Percentiles rank a stretch among this genome's conserved stretches.
These are phyloP conservation scores for Plasmodium reichenowi DNA, from an alignment of 169 alveolate genomes.

Conservation along the genomic window DNA sequence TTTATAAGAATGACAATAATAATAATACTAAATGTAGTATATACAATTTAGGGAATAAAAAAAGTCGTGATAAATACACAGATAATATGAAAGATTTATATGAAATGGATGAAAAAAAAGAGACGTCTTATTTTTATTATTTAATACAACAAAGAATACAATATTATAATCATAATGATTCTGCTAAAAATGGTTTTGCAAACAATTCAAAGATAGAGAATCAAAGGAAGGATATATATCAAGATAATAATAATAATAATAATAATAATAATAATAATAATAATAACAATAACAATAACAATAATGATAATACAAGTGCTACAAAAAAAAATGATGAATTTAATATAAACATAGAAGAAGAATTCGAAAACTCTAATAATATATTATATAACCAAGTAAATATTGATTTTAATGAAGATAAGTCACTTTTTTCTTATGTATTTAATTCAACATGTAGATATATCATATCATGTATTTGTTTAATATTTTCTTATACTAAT, in stretches of 20 bases:
- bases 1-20: neutral
- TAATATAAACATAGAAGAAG: neutral
- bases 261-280: neutral
- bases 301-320: neutral
- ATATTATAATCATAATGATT: constrained; percentile 1
- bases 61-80: no score
- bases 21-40: neutral
- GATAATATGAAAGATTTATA: no score
- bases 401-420: constrained; percentile 7
- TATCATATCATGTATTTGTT: constrained; percentile 64
- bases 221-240: neutral
- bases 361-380: neutral
- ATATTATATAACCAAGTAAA: neutral
- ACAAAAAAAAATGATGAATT: neutral
- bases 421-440: constrained; percentile 32
- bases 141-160: constrained; percentile 28
- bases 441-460: constrained; percentile 74
- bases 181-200: neutral
- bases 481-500: constrained; percentile 69
- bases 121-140: constrained; percentile 5
- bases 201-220: neutral
- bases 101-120: no score
- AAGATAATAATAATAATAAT: neutral
- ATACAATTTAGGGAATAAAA: neutral
- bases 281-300: neutral